Conservation (phyloP, 371 early-diverging fungal species). For the Homolaphlyctis polyrhiza region DNA sequence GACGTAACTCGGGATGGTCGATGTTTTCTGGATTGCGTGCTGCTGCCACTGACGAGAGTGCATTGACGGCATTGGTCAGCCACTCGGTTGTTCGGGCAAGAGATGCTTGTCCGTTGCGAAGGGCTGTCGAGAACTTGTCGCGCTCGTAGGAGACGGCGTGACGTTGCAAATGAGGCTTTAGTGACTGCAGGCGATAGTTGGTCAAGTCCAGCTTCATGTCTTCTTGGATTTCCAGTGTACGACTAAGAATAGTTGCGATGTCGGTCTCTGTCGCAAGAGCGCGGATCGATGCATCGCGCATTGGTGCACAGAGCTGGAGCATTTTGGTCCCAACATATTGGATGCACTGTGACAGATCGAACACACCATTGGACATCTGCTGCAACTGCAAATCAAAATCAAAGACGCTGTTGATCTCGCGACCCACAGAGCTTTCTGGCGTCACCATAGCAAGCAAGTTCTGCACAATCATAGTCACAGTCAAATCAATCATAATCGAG, state of each 20-base stretch:
- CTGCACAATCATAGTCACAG: constrained; percentile 17
- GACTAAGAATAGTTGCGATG: constrained; percentile 34
- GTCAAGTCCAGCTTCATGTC: constrained; percentile 70
- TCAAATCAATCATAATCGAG: neutral
- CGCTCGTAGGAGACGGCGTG: constrained; percentile 70
- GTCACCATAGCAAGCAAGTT: constrained; percentile 37
- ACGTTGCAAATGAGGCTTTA: constrained; percentile 58
- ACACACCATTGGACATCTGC: constrained; percentile 42
- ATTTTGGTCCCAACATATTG: constrained; percentile 47
- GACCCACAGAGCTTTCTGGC: constrained; percentile 30
- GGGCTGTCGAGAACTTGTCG: constrained; percentile 49
- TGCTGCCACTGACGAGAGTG: constrained; percentile 33
- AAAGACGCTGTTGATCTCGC: constrained; percentile 50
- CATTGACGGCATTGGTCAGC: constrained; percentile 39
- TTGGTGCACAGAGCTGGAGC: constrained; percentile 68
- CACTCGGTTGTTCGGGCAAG: constrained; percentile 54
- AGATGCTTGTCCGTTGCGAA: constrained; percentile 37
- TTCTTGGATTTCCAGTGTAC: constrained; percentile 53
- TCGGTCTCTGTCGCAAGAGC: constrained; percentile 18
- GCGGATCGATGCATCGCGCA: constrained; percentile 60
- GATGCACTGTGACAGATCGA: constrained; percentile 43
- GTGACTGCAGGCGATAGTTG: constrained; percentile 56
- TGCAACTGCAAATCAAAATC: constrained; percentile 57
- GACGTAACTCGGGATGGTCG: constrained; percentile 31
- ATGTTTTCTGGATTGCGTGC: constrained; percentile 63